These are phyloP conservation scores for Myxozyma geophila DNA, from an alignment of 805 yeast genomes.

Conservation along the genomic window DNA sequence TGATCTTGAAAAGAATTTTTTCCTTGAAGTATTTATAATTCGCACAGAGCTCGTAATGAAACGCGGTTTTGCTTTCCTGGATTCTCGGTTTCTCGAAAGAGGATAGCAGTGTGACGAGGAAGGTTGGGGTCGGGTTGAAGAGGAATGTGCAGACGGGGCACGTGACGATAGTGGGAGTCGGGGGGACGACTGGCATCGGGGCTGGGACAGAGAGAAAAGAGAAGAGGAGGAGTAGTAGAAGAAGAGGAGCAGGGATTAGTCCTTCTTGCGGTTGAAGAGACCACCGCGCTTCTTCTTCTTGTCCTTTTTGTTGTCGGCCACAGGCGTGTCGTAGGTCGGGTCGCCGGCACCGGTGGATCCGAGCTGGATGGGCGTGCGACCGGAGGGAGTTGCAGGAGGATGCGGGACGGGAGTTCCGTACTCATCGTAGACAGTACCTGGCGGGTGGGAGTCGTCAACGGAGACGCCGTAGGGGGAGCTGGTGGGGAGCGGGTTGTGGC, in stretches of 20 bases:
- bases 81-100: background rate
- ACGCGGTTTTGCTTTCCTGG: too few relatives aligned
- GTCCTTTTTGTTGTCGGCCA: constrained; percentile 43
- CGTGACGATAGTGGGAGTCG: background rate
- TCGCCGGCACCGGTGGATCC: constrained; percentile 39
- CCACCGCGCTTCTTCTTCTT: constrained; percentile 78
- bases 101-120: background rate
- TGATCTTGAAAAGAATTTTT: too few relatives aligned
- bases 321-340: constrained; percentile 53
- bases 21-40: too few relatives aligned
- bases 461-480: constrained; percentile 48
- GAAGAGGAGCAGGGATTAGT: constrained; percentile 1
- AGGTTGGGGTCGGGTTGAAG: background rate
- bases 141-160: background rate
- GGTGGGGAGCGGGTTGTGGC: constrained; percentile 37
- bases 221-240: background rate
- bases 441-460: constrained; percentile 40
- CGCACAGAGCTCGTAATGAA: too few relatives aligned
- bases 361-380: constrained; percentile 36
- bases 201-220: constrained; percentile 7
- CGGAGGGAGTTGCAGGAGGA: constrained; percentile 8
- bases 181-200: background rate
- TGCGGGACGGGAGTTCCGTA: constrained; percentile 15
- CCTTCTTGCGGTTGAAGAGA: constrained; percentile 70
- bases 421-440: constrained; percentile 22